Evolutionary conservation across 75 land plant species (phyloP).

Genomic region (Larix kaempferi): DNA sequence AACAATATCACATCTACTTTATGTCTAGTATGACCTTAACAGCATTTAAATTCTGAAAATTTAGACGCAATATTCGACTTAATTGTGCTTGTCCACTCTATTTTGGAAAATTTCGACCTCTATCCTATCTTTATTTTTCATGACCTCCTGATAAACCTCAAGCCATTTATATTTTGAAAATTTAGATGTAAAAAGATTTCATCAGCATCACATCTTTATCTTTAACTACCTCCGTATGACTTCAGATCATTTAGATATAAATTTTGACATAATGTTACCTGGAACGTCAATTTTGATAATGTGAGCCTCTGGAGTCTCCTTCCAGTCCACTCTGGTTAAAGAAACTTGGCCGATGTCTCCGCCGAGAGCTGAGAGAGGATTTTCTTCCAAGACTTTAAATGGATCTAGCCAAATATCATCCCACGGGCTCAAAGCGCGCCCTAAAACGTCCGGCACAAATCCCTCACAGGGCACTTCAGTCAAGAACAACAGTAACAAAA

Average conservation of each 20-base stretch:
- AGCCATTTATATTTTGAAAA: too few relatives aligned
- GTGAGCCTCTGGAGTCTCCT: slow-evolving; percentile 39
- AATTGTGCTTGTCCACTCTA: too few relatives aligned
- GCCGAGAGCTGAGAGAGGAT: not conserved
- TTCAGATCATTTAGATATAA: too few relatives aligned
- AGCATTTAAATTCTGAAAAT: too few relatives aligned
- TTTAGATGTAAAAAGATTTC: too few relatives aligned
- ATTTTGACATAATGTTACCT: slow-evolving; percentile 15
- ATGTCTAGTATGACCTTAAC: too few relatives aligned
- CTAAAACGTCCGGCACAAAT: not conserved
- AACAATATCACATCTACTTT: not conserved
- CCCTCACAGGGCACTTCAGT: not conserved
- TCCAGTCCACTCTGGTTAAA: slow-evolving; percentile 33
- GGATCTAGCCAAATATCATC: not conserved
- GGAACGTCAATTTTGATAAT: slow-evolving; percentile 48
- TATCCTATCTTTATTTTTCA: too few relatives aligned
- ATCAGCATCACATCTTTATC: too few relatives aligned
- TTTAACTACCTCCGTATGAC: not conserved
- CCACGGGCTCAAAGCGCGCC: not conserved
- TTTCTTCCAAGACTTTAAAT: not conserved
- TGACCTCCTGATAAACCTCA: too few relatives aligned
- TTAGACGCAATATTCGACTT: too few relatives aligned
- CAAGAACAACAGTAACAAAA: not conserved
- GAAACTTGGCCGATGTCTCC: not conserved
- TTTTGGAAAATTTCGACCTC: too few relatives aligned